A percentile compares a stretch with the other conserved stretches of the same genome.
Conservation (phyloP, 1,139 yeast species). For the Sugiyamaella pinicola region DNA sequence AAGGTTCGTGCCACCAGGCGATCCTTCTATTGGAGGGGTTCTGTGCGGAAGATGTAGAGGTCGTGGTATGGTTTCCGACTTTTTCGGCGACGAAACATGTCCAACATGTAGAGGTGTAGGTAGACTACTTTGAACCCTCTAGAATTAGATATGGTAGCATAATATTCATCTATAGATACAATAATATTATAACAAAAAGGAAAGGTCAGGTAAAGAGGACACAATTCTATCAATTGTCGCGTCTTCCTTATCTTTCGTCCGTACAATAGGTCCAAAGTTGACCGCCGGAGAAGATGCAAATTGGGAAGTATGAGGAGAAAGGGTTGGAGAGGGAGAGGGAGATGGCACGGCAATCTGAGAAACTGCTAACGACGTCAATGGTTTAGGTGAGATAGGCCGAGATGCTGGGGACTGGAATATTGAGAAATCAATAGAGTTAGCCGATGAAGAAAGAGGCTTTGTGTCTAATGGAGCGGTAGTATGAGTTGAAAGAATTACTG, state of each 20-base stretch:
- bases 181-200: slow-evolving; percentile 25
- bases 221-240: slow-evolving; percentile 31
- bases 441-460: neutral
- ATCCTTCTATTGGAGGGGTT: slow-evolving; percentile 79
- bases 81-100: slow-evolving; percentile 35
- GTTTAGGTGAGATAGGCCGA: neutral
- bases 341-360: too few relatives aligned
- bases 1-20: slow-evolving; percentile 69
- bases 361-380: too few relatives aligned
- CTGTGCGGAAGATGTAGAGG: slow-evolving; percentile 82
- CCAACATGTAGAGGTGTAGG: slow-evolving; percentile 68
- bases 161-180: neutral
- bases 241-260: slow-evolving; percentile 28
- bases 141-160: neutral
- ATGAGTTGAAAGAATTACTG: neutral
- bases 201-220: slow-evolving; percentile 34
- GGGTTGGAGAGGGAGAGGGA: too few relatives aligned
- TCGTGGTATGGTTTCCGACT: slow-evolving; percentile 53
- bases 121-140: slow-evolving; percentile 40
- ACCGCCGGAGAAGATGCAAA: slow-evolving; percentile 8
- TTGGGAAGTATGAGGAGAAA: neutral
- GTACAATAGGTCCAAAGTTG: slow-evolving; percentile 6
- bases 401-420: slow-evolving; percentile 8
- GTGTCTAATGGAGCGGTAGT: neutral
- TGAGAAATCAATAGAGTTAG: slow-evolving; percentile 7